These are phyloP conservation scores for Talaromyces sp. DNA, from an alignment of 2,329 filamentous ascomycete species.

Conservation along the genomic window DNA sequence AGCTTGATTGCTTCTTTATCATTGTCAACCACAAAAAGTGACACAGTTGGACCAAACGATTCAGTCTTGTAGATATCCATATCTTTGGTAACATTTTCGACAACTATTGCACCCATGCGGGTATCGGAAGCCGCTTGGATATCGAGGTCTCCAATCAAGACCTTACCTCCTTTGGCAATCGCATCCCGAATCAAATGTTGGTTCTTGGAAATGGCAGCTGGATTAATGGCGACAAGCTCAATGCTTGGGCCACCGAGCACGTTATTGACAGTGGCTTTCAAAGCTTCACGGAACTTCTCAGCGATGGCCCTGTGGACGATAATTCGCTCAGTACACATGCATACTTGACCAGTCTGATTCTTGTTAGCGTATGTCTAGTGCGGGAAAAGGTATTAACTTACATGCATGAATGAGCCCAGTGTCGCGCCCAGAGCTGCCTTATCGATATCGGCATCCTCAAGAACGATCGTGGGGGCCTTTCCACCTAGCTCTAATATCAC, in stretches of 20 bases:
- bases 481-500: slow-evolving; percentile 53
- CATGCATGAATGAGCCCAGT: slow-evolving; percentile 32
- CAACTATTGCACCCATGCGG: neutral
- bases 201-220: neutral
- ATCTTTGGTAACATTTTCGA: neutral
- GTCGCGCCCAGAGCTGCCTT: slow-evolving; percentile 36
- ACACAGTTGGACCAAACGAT: slow-evolving; percentile 32
- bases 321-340: slow-evolving; percentile 69
- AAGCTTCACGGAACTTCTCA: slow-evolving; percentile 47
- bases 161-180: slow-evolving; percentile 24
- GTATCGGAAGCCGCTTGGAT: neutral
- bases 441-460: slow-evolving; percentile 49
- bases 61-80: slow-evolving; percentile 12
- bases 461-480: slow-evolving; percentile 47
- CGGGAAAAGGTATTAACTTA: too few relatives aligned
- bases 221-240: neutral
- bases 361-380: too few relatives aligned
- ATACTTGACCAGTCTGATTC: slow-evolving; percentile 65
- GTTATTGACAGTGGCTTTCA: slow-evolving; percentile 6
- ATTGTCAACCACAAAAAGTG: slow-evolving; percentile 25
- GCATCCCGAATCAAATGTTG: slow-evolving; percentile 21
- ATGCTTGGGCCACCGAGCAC: neutral
- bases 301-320: slow-evolving; percentile 56
- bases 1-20: slow-evolving; percentile 26
- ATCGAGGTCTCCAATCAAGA: neutral